Percentiles rank a stretch among this genome's conserved stretches.
Conservation (phyloP, 148 eudicot genomes). For the Chenopodium album region DNA sequence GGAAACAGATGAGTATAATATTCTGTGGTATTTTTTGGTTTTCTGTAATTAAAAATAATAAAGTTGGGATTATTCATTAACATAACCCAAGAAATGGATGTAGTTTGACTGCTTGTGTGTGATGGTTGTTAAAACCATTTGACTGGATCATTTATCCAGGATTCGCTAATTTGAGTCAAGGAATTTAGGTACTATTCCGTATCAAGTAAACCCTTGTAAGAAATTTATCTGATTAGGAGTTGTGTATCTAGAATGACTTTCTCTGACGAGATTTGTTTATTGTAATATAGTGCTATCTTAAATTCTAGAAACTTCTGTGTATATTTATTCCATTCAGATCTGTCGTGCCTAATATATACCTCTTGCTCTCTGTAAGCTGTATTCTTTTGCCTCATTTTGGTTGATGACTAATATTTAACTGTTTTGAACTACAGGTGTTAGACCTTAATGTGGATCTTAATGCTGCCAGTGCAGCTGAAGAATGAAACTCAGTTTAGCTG, state of each 20-base stretch:
- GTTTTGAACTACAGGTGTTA: constrained; percentile 47
- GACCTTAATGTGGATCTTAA: constrained; percentile 90
- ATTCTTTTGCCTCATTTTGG: neutral
- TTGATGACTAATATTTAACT: neutral
- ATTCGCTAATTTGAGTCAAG: neutral
- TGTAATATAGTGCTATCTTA: neutral
- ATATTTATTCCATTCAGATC: neutral
- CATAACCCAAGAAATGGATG: no score
- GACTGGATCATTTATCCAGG: neutral
- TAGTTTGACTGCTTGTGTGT: neutral
- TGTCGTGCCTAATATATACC: neutral
- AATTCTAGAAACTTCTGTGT: neutral
- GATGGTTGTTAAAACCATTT: neutral
- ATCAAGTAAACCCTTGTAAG: neutral
- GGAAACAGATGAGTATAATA: no score
- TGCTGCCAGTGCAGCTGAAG: constrained; percentile 98
- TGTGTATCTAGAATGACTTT: neutral
- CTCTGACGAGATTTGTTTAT: neutral
- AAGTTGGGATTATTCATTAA: neutral
- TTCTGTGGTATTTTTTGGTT: neutral
- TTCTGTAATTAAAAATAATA: no score
- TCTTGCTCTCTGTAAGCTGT: neutral
- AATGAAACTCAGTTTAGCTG: constrained; percentile 40
- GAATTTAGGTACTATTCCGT: neutral
- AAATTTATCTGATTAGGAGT: neutral